Evolutionary conservation across 257 asterid genomes (phyloP).

Genomic region (Cynanchum wilfordii): DNA sequence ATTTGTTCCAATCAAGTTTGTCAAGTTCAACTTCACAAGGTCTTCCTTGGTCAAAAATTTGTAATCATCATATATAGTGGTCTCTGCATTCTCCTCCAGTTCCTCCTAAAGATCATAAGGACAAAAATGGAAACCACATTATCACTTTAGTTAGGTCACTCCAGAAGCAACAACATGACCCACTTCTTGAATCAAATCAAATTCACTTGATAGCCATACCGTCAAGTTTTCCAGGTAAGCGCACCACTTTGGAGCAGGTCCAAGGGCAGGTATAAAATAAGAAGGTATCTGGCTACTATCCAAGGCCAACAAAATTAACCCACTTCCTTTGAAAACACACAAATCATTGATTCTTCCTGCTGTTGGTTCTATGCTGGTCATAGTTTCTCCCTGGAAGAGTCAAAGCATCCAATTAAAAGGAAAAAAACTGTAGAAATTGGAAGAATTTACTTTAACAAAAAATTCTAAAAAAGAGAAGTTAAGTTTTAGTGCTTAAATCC

Average conservation of each 20-base stretch:
- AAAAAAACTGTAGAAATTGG: conserved; percentile 11
- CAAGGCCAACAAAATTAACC: conserved; percentile 75
- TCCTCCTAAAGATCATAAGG: conserved; percentile 52
- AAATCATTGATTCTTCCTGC: conserved; percentile 81
- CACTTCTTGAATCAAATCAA: conserved; percentile 12
- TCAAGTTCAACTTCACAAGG: conserved; percentile 64
- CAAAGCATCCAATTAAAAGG: conserved; percentile 18
- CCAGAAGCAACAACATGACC: neutral
- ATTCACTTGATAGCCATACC: conserved; percentile 33
- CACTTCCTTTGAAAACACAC: conserved; percentile 75
- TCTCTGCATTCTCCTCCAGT: conserved; percentile 85
- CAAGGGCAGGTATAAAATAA: conserved; percentile 90
- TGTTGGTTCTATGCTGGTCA: conserved; percentile 92
- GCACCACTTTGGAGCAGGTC: conserved; percentile 98
- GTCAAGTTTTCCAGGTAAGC: conserved; percentile 78
- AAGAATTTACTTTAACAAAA: neutral
- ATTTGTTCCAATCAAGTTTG: conserved; percentile 75
- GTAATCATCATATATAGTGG: conserved; percentile 85
- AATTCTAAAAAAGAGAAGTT: neutral
- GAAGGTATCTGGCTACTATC: conserved; percentile 91
- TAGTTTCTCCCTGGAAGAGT: conserved; percentile 76
- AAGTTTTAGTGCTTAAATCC: neutral
- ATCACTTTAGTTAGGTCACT: conserved; percentile 6
- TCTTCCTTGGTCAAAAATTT: conserved; percentile 88
- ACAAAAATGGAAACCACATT: conserved; percentile 11